A percentile compares a stretch with the other conserved stretches of the same genome.
Conservation (phyloP, 768 basidiomycete genomes). For the Kwoniella sp. region DNA sequence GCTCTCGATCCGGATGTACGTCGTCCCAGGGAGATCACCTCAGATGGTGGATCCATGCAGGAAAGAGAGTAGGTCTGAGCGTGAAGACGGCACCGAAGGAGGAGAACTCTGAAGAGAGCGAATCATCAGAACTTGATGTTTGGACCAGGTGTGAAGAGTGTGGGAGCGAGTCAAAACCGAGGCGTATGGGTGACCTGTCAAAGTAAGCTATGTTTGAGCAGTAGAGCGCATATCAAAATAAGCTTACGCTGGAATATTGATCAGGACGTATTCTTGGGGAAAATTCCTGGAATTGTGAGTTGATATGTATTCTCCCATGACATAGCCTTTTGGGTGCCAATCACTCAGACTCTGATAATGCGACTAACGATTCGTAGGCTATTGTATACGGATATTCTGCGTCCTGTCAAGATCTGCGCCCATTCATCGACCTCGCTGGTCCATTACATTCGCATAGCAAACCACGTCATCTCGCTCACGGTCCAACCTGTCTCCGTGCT, state of each 20-base stretch:
- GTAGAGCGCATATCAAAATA: neutral
- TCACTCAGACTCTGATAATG: neutral
- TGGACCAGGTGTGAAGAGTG: conserved; percentile 38
- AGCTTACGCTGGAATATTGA: conserved; percentile 1
- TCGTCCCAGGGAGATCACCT: conserved; percentile 27
- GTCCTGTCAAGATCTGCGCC: conserved; percentile 22
- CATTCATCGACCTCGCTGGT: conserved; percentile 12
- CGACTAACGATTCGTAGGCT: conserved; percentile 13
- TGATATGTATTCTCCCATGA: neutral
- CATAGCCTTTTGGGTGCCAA: too few relatives aligned
- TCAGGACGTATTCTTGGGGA: conserved; percentile 37
- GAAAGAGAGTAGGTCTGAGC: conserved; percentile 25
- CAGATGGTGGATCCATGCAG: conserved; percentile 34
- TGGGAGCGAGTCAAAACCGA: neutral
- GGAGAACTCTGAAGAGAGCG: neutral
- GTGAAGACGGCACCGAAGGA: conserved; percentile 3
- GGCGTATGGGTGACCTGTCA: neutral
- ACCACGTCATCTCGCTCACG: conserved; percentile 7
- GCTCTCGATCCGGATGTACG: conserved; percentile 27
- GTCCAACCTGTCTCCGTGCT: conserved; percentile 25
- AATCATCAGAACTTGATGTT: conserved; percentile 11
- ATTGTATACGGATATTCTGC: conserved; percentile 29
- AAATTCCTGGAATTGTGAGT: conserved; percentile 46
- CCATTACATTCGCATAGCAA: conserved; percentile 7
- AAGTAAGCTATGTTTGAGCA: neutral